Conservation (phyloP, 345 rosid genomes). For the Litchi chinensis region DNA sequence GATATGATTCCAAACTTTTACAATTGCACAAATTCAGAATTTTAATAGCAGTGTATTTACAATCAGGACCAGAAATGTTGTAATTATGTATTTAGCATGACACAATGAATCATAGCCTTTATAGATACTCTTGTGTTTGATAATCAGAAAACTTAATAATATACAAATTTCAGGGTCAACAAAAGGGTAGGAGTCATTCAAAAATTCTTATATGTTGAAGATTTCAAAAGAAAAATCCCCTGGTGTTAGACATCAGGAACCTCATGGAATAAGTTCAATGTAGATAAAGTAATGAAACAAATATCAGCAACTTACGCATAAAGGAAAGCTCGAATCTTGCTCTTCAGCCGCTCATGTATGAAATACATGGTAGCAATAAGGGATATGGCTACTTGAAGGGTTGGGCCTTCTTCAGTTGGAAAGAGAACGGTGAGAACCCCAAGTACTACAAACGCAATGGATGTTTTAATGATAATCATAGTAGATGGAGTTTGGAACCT, state of each 20-base stretch:
- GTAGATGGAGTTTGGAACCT: constrained; percentile 80
- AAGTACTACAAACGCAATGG: constrained; percentile 66
- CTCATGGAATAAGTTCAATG: not conserved
- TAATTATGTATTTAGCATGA: not conserved
- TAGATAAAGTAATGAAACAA: not conserved
- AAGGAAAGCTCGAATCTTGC: constrained; percentile 68
- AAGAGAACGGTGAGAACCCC: constrained; percentile 76
- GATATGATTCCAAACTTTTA: constrained; percentile 8
- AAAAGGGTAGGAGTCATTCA: not conserved
- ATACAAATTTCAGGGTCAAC: not conserved
- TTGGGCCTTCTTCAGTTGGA: constrained; percentile 98
- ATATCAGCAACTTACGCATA: constrained; percentile 61
- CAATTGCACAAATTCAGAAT: constrained; percentile 7
- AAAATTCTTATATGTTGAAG: not conserved
- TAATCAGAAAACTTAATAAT: not conserved
- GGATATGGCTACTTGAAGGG: constrained; percentile 83
- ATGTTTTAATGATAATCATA: constrained; percentile 59
- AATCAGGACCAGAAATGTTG: not conserved
- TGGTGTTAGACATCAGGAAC: not conserved
- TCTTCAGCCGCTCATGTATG: constrained; percentile 70
- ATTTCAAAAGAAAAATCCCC: not conserved
- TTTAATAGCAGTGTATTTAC: constrained; percentile 6
- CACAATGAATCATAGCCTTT: not conserved
- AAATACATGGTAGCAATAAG: constrained; percentile 76
- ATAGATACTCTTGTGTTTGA: not conserved